These are phyloP conservation scores for Pyrenopolyporus hunteri DNA, from an alignment of 495 filamentous ascomycete species.

Conservation along the genomic window DNA sequence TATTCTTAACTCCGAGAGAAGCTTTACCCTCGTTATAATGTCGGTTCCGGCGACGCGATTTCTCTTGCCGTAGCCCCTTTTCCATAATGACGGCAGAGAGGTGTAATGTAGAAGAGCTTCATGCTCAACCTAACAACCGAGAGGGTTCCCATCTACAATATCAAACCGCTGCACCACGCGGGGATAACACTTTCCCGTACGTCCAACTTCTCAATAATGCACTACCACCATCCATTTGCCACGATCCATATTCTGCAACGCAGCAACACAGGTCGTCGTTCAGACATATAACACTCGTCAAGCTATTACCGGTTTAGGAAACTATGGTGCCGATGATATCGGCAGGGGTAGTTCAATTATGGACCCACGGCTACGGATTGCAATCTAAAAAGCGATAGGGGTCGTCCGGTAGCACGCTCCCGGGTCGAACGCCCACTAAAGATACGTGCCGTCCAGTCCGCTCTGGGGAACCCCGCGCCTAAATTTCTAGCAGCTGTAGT, in stretches of 20 bases:
- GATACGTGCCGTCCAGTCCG: no score
- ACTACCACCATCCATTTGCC: background rate
- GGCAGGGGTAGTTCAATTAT: no score
- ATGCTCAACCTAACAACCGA: background rate
- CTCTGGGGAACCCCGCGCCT: background rate
- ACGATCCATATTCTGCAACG: background rate
- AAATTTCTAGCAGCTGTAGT: background rate
- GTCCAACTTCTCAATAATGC: background rate
- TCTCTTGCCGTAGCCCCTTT: constrained; percentile 8
- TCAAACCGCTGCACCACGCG: background rate
- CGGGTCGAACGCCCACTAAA: no score
- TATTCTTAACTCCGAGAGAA: constrained; percentile 12
- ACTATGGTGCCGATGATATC: no score
- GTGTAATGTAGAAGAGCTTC: constrained; percentile 1
- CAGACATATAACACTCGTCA: no score
- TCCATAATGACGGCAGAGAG: constrained; percentile 10
- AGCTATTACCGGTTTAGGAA: no score
- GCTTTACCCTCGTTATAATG: background rate
- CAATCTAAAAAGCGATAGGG: background rate
- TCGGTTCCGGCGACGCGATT: background rate
- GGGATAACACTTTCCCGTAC: no score
- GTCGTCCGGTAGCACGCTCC: background rate
- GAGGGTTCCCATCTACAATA: constrained; percentile 3
- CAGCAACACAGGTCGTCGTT: no score
- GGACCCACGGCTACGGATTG: background rate